Percentiles rank a stretch among this genome's conserved stretches.
Conservation (phyloP, 2,329 filamentous ascomycete genomes). For the Talaromyces sp. region DNA sequence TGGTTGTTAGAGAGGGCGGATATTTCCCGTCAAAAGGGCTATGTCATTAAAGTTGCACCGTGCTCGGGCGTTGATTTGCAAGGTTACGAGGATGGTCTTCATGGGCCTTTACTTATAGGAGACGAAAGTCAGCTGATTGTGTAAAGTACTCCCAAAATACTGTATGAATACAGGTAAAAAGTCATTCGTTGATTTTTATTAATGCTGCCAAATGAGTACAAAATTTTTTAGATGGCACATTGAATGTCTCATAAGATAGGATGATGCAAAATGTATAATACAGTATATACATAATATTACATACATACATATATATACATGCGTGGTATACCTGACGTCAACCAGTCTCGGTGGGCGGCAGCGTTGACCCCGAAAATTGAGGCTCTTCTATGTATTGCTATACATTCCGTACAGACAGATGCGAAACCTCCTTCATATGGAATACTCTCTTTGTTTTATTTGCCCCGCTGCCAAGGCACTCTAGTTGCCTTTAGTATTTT, state of each 20-base stretch:
- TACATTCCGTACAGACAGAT: too few relatives aligned
- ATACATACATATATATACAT: neutral
- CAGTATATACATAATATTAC: neutral
- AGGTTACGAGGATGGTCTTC: neutral
- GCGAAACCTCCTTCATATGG: too few relatives aligned
- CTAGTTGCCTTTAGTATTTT: too few relatives aligned
- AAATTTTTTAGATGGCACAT: neutral
- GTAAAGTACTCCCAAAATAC: neutral
- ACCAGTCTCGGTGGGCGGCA: neutral
- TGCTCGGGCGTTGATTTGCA: neutral
- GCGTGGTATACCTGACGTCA: neutral
- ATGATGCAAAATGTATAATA: neutral
- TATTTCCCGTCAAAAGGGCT: neutral
- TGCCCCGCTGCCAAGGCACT: too few relatives aligned
- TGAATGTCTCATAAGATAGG: neutral
- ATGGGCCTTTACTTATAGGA: neutral
- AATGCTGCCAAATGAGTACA: neutral
- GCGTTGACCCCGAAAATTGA: neutral
- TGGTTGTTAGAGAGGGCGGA: neutral
- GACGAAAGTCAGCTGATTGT: neutral
- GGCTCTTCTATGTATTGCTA: neutral
- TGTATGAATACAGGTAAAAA: neutral
- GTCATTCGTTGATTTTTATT: neutral
- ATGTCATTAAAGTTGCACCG: slow-evolving; percentile 6
- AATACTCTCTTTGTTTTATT: too few relatives aligned